phyloP scores from a whole-genome alignment of 225 moss, liverwort and hornwort species.

The Sphagnum tenellum region DNA sequence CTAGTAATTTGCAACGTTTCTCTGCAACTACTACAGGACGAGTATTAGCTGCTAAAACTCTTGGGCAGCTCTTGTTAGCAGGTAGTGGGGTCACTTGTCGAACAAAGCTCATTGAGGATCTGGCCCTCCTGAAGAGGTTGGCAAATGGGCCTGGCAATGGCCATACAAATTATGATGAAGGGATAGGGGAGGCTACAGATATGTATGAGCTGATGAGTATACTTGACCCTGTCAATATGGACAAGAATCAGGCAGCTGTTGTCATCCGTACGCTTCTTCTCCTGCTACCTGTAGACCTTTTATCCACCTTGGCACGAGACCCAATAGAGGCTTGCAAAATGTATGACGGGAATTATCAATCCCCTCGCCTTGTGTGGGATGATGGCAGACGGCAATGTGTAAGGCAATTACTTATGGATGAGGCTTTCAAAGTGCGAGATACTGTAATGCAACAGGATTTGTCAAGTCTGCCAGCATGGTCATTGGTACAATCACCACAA shows the following conservation, averaged over 20 bases:
- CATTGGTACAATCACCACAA: conserved; percentile 41
- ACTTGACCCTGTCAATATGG: conserved; percentile 48
- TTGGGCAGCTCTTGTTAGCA: conserved; percentile 90
- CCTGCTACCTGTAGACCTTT: conserved; percentile 76
- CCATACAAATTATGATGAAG: conserved; percentile 41
- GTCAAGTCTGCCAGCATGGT: conserved; percentile 58
- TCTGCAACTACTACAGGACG: conserved; percentile 37
- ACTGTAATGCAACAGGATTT: conserved; percentile 27
- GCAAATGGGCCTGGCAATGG: conserved; percentile 77
- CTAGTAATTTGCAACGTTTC: conserved; percentile 11
- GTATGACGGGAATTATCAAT: conserved; percentile 59
- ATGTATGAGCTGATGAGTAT: conserved; percentile 88
- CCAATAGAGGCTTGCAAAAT: conserved; percentile 73
- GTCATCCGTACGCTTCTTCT: conserved; percentile 69
- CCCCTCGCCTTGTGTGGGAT: conserved; percentile 90
- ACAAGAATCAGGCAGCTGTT: conserved; percentile 36
- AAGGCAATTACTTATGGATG: conserved; percentile 38
- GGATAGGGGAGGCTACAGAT: conserved; percentile 86
- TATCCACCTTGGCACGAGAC: conserved; percentile 83
- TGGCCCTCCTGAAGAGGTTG: conserved; percentile 66
- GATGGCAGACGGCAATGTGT: conserved; percentile 59
- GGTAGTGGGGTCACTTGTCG: conserved; percentile 95
- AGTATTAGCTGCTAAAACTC: conserved; percentile 68
- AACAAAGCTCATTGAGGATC: conserved; percentile 78
- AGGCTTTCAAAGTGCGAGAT: conserved; percentile 52